Percentiles rank a stretch among this genome's conserved stretches.
Conservation (phyloP, 306 rosid genomes). For the Clitoria ternatea region DNA sequence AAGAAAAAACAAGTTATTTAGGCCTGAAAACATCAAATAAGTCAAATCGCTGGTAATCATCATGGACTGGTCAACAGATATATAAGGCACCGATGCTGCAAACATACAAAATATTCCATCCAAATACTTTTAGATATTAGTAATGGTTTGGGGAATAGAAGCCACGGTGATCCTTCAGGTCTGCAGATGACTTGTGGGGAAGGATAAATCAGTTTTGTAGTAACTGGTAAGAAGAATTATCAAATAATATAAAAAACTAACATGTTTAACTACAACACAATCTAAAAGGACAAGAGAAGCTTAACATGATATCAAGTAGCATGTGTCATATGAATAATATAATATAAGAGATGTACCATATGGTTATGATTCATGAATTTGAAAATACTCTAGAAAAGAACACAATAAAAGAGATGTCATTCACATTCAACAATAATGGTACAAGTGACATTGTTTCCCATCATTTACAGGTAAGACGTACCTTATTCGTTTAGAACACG, state of each 20-base stretch:
- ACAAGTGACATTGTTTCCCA: neutral
- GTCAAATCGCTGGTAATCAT: neutral
- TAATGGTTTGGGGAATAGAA: neutral
- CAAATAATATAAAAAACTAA: conserved; percentile 12
- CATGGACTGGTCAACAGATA: neutral
- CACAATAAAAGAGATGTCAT: neutral
- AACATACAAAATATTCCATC: conserved; percentile 10
- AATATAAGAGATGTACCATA: neutral
- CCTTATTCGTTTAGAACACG: conserved; percentile 54
- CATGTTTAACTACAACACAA: neutral
- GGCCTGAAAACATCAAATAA: neutral
- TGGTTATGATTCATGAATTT: conserved; percentile 1
- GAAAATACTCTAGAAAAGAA: conserved; percentile 13
- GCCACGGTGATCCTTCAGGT: neutral
- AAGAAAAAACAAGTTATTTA: conserved; percentile 26
- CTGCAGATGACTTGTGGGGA: neutral
- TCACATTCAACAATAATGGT: conserved; percentile 1
- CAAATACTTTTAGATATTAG: neutral
- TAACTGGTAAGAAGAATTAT: neutral
- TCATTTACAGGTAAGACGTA: conserved; percentile 30
- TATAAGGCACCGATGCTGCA: neutral
- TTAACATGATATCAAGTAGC: neutral
- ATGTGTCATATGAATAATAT: neutral
- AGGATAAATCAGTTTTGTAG: neutral
- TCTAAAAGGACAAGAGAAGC: neutral